Conservation (phyloP, 768 basidiomycete species). For the Pisolithus albus region DNA sequence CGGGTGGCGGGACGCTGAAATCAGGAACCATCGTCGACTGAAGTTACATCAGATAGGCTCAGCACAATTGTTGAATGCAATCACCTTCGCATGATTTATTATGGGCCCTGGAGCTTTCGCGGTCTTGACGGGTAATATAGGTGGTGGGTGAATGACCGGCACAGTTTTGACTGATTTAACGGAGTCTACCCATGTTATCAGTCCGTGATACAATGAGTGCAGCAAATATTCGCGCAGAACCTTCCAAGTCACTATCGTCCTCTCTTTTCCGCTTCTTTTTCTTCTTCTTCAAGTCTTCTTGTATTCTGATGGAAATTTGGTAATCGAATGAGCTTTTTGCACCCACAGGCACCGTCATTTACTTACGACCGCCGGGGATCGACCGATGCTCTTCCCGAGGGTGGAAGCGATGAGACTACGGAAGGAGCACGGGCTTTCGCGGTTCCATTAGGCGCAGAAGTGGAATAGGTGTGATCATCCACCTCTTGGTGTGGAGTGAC, state of each 20-base stretch:
- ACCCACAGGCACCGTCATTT: constrained; percentile 13
- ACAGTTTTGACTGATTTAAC: constrained; percentile 53
- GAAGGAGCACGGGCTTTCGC: constrained; percentile 45
- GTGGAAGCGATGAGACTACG: constrained; percentile 38
- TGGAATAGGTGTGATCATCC: constrained; percentile 39
- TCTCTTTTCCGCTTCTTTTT: constrained; percentile 85
- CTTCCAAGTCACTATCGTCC: constrained; percentile 65
- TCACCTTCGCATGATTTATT: constrained; percentile 47
- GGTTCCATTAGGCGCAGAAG: constrained; percentile 26
- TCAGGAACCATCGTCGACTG: constrained; percentile 44
- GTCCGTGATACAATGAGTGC: neutral
- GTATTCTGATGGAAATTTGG: constrained; percentile 13
- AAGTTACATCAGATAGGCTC: constrained; percentile 9
- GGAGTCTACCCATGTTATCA: constrained; percentile 33
- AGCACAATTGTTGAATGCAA: constrained; percentile 4
- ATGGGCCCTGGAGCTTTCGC: constrained; percentile 44
- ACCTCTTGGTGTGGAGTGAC: constrained; percentile 45
- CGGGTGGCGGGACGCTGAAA: constrained; percentile 48
- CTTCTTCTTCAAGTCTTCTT: constrained; percentile 63
- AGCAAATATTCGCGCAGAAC: constrained; percentile 32
- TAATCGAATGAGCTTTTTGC: neutral
- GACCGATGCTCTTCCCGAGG: constrained; percentile 47
- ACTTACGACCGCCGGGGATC: constrained; percentile 61
- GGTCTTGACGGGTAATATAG: constrained; percentile 43
- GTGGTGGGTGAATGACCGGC: constrained; percentile 39